Percentiles rank a stretch among this genome's conserved stretches.
Conservation (phyloP, 768 basidiomycete genomes). For the Panaeolus papilionaceus region DNA sequence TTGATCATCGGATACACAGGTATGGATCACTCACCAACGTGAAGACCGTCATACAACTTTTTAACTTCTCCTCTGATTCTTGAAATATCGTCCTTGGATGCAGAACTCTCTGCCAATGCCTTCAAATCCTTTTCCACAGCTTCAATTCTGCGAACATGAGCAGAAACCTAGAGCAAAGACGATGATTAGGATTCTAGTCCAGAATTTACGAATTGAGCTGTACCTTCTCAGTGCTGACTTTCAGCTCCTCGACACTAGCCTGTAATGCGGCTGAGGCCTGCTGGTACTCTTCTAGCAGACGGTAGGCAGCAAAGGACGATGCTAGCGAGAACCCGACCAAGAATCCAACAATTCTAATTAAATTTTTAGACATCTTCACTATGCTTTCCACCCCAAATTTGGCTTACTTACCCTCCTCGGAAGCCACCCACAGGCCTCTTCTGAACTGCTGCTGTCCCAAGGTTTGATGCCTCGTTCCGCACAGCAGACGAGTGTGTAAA, state of each 20-base stretch:
- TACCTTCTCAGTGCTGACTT: conserved; percentile 84
- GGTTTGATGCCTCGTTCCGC: conserved; percentile 55
- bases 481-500: conserved; percentile 51
- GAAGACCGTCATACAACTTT: conserved; percentile 85
- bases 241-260: conserved; percentile 86
- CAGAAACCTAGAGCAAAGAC: conserved; percentile 63
- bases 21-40: conserved; percentile 61
- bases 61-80: conserved; percentile 82
- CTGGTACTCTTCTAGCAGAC: conserved; percentile 91
- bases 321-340: conserved; percentile 91
- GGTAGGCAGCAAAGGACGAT: conserved; percentile 85
- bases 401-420: conserved; percentile 60
- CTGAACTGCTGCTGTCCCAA: conserved; percentile 59
- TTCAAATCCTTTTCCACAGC: conserved; percentile 91
- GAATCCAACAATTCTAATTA: conserved; percentile 77
- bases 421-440: conserved; percentile 82
- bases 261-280: conserved; percentile 86
- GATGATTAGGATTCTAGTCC: neutral
- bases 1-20: neutral
- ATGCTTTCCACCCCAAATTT: conserved; percentile 15
- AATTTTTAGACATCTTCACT: conserved; percentile 2
- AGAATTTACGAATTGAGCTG: neutral
- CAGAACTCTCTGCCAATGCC: conserved; percentile 65
- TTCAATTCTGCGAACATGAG: conserved; percentile 84
- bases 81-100: conserved; percentile 82